These are phyloP conservation scores for Yamadazyma phyllophila DNA, from an alignment of 805 yeast species.

Conservation along the genomic window DNA sequence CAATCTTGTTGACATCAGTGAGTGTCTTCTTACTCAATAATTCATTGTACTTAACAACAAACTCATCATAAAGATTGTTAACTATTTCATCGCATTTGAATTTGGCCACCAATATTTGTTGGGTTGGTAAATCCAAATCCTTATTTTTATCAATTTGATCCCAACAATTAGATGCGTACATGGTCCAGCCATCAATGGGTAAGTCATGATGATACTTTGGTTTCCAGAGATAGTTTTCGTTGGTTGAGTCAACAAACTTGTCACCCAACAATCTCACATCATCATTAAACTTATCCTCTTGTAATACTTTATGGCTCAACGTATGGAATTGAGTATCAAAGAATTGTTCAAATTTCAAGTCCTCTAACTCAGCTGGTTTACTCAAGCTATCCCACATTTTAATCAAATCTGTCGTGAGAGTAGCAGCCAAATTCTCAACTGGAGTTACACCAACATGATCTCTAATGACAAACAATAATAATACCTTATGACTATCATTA, in stretches of 20 bases:
- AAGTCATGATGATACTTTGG: constrained; percentile 75
- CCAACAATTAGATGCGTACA: constrained; percentile 91
- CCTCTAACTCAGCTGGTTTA: constrained; percentile 65
- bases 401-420: constrained; percentile 67
- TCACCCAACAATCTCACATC: constrained; percentile 67
- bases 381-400: constrained; percentile 75
- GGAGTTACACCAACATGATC: constrained; percentile 92
- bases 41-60: constrained; percentile 19
- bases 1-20: constrained; percentile 1
- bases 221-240: constrained; percentile 50
- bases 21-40: constrained; percentile 10
- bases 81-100: constrained; percentile 92
- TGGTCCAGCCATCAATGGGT: constrained; percentile 95
- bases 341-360: constrained; percentile 63
- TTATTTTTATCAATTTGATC: constrained; percentile 88
- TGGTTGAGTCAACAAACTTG: constrained; percentile 42
- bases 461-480: constrained; percentile 82
- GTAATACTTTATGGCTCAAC: constrained; percentile 81
- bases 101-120: constrained; percentile 90
- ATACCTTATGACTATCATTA: constrained; percentile 52
- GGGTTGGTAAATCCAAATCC: constrained; percentile 95
- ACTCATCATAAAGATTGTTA: constrained; percentile 31
- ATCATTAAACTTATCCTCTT: constrained; percentile 62
- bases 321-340: constrained; percentile 83
- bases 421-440: constrained; percentile 61